These are phyloP conservation scores for Penicillium diatomitis DNA, from an alignment of 495 filamentous ascomycete genomes.

Conservation along the genomic window DNA sequence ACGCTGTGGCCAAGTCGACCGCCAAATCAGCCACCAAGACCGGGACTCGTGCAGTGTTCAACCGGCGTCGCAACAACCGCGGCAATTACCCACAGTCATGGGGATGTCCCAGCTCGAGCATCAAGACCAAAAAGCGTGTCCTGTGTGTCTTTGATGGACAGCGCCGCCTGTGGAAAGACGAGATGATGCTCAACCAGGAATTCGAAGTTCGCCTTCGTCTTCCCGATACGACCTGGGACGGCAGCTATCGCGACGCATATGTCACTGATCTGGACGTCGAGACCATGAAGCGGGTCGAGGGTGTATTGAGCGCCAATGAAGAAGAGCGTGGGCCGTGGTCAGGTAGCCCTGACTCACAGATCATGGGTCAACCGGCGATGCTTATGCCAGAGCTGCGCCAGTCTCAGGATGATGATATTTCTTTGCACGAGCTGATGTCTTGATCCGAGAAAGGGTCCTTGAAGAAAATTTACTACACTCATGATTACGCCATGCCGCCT, in stretches of 20 bases:
- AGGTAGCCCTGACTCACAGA: constrained; percentile 23
- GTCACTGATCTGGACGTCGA: constrained; percentile 91
- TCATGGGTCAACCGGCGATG: constrained; percentile 34
- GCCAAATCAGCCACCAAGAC: constrained; percentile 19
- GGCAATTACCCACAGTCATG: constrained; percentile 88
- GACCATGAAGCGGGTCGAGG: constrained; percentile 78
- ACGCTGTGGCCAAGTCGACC: constrained; percentile 33
- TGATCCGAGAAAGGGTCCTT: constrained; percentile 8
- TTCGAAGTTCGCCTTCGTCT: constrained; percentile 86
- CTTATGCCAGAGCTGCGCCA: constrained; percentile 25
- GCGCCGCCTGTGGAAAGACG: constrained; percentile 88
- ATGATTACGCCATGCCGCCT: no score
- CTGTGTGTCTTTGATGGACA: constrained; percentile 87
- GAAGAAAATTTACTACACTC: no score
- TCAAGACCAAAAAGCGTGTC: constrained; percentile 97
- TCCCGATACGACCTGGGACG: constrained; percentile 51
- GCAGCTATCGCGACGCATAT: constrained; percentile 51
- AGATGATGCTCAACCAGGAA: constrained; percentile 96
- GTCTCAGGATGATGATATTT: constrained; percentile 25
- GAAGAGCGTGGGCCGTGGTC: constrained; percentile 82
- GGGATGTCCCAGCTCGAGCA: constrained; percentile 82
- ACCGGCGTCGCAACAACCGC: constrained; percentile 71
- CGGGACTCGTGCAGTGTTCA: constrained; percentile 36
- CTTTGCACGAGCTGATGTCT: constrained; percentile 34
- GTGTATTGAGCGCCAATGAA: constrained; percentile 62